Conservation (phyloP, 345 rosid species). For the Geranium rotundifolium region DNA sequence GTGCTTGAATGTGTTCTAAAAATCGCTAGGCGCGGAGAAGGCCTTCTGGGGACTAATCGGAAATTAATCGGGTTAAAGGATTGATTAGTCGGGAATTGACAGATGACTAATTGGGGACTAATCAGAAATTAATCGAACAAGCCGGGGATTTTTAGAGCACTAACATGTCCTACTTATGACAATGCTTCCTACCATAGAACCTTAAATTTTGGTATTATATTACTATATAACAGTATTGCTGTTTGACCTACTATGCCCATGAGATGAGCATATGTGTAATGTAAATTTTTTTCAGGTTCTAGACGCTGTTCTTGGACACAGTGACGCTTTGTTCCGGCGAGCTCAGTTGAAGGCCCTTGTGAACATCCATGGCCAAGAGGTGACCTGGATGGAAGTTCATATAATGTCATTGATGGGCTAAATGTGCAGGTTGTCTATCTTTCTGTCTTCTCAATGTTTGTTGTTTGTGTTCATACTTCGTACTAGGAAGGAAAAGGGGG, state of each 20-base stretch:
- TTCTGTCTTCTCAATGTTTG: not conserved
- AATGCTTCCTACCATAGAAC: not conserved
- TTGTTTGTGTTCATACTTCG: slow-evolving; percentile 2
- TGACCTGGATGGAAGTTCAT: slow-evolving; percentile 12
- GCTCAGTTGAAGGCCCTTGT: slow-evolving; percentile 96
- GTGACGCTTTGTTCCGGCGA: slow-evolving; percentile 79
- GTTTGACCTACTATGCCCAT: not conserved
- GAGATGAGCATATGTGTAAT: not conserved
- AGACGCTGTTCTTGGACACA: slow-evolving; percentile 86
- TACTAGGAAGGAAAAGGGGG: slow-evolving; percentile 95
- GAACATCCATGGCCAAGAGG: slow-evolving; percentile 86
- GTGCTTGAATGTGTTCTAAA: not conserved
- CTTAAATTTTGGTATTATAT: too few species aligned
- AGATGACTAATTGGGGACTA: too few species aligned
- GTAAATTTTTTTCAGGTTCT: slow-evolving; percentile 38
- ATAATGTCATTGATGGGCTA: not conserved
- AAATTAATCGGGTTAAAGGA: too few species aligned
- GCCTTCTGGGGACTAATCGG: too few species aligned
- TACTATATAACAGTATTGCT: not conserved
- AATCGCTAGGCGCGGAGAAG: too few species aligned
- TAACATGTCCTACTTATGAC: too few species aligned
- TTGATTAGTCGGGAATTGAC: too few species aligned
- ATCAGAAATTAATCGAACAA: too few species aligned
- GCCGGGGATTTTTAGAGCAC: too few species aligned
- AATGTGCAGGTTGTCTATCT: not conserved